Conservation (phyloP, 768 basidiomycete genomes). For the Candolleomyces aberdarensis region DNA sequence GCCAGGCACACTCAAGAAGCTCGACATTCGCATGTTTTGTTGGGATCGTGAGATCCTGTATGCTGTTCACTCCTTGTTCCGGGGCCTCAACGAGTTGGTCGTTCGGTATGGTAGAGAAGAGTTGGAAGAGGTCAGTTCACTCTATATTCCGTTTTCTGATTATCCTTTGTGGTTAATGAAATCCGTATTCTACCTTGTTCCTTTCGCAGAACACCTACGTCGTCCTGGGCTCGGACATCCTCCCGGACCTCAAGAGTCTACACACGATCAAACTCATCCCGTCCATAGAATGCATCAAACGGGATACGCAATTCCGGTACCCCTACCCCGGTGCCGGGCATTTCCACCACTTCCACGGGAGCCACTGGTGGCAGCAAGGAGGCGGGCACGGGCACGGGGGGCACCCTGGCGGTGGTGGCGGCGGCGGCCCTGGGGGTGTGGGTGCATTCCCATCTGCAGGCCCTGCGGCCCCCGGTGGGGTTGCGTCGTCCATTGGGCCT, state of each 20-base stretch:
- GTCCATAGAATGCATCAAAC: constrained; percentile 6
- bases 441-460: no score
- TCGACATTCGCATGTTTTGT: constrained; percentile 22
- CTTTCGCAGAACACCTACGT: constrained; percentile 24
- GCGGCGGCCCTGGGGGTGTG: not conserved
- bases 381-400: not conserved
- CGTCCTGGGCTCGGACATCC: constrained; percentile 26
- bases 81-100: constrained; percentile 14
- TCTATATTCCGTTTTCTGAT: not conserved
- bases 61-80: constrained; percentile 24
- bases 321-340: not conserved
- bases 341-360: not conserved
- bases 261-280: constrained; percentile 20
- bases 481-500: no score
- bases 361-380: not conserved
- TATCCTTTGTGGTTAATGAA: no score
- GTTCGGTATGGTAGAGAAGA: constrained; percentile 21
- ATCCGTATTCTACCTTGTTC: no score
- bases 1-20: constrained; percentile 13
- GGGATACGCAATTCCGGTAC: constrained; percentile 3
- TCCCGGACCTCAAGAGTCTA: constrained; percentile 20
- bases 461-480: no score
- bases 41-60: constrained; percentile 31
- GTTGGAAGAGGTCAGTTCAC: constrained; percentile 20
- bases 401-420: not conserved